Evolutionary conservation across 148 eudicot genomes (phyloP).

Genomic region (Chenopodium quinoa): DNA sequence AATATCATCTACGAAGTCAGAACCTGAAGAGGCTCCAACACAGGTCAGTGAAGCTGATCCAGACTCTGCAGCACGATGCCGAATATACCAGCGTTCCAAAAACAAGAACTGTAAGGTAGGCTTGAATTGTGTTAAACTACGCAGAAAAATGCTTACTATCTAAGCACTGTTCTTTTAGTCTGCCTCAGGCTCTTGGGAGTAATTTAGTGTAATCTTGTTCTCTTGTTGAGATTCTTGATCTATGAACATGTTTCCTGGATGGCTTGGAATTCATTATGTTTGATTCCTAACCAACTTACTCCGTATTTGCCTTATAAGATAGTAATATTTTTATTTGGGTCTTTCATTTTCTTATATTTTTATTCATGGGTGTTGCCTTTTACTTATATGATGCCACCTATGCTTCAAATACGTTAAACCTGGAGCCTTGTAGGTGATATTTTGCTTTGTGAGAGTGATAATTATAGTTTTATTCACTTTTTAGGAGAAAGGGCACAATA

Average conservation of each 20-base stretch:
- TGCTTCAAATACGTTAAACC: not conserved
- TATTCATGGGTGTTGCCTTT: not conserved
- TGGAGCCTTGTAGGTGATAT: constrained; percentile 1
- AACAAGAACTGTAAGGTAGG: constrained; percentile 52
- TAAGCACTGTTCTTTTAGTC: not conserved
- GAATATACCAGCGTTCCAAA: constrained; percentile 50
- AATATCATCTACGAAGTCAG: constrained; percentile 67
- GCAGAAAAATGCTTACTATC: not conserved
- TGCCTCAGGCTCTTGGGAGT: not conserved
- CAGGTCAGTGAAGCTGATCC: constrained; percentile 58
- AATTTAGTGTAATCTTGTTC: not conserved
- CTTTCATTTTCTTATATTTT: not conserved
- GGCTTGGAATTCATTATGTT: not conserved
- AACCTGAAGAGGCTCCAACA: constrained; percentile 46
- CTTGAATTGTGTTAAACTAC: not conserved
- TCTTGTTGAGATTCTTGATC: not conserved
- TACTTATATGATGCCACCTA: not conserved
- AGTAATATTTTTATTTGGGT: not conserved
- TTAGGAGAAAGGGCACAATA: not conserved
- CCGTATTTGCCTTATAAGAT: not conserved
- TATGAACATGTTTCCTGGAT: not conserved
- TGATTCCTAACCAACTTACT: not conserved
- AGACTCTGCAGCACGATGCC: constrained; percentile 88
- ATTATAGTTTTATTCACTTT: not conserved
- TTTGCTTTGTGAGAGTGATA: not conserved